Evolutionary conservation across 805 yeast species (phyloP).

Genomic region (Starmerella geochares): DNA sequence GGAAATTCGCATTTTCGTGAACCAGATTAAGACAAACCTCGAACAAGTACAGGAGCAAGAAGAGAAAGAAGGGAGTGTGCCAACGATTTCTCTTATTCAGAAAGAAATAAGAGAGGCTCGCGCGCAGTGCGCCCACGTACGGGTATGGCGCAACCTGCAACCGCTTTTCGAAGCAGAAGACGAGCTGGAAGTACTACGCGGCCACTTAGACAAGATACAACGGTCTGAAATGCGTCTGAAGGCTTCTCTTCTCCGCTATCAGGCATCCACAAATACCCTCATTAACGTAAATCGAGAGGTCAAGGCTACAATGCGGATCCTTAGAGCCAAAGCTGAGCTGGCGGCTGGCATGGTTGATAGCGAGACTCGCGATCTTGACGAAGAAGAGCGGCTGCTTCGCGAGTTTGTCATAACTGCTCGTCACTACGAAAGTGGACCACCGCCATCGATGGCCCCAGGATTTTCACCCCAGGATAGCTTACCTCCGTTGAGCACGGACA

Average conservation of each 20-base stretch:
- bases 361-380: conserved; percentile 3
- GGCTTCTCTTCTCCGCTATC: conserved; percentile 2
- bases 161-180: conserved; percentile 2
- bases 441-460: neutral
- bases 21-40: neutral
- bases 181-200: neutral
- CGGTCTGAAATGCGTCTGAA: neutral
- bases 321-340: neutral
- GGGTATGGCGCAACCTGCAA: neutral
- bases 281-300: conserved; percentile 5
- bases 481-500: too few species aligned
- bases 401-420: conserved; percentile 11
- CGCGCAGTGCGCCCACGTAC: neutral
- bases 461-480: too few species aligned
- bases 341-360: neutral
- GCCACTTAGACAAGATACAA: neutral
- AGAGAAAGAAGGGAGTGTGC: neutral
- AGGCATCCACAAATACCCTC: conserved; percentile 8
- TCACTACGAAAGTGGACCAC: neutral
- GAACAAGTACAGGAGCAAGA: neutral
- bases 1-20: conserved; percentile 1
- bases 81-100: neutral
- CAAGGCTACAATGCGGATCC: neutral
- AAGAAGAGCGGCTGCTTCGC: conserved; percentile 11
- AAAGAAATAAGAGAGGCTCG: neutral